Evolutionary conservation across 768 basidiomycete species (phyloP), one percentile per base, ranked within the genome.

Genomic region (Suillus cothurnatus): DNA sequence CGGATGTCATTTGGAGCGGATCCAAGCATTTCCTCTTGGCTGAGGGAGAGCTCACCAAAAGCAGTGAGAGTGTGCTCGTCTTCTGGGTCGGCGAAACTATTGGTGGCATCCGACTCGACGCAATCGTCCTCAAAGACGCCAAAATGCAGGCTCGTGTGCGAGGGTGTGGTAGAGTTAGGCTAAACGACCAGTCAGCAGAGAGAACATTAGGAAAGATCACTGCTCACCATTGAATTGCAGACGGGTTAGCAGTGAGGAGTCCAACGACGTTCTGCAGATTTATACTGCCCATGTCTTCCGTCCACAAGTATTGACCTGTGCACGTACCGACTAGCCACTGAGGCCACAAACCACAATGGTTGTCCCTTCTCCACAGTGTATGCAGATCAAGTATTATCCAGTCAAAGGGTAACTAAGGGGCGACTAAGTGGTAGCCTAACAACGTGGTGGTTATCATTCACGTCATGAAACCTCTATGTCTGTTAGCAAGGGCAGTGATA

Each of bases 21-120:
- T 0, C 80, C 79, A 3, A 81, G 65, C 41, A 78, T 78, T 34
- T 78, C 73, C 31, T 74, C 68, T 50, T 80, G 79, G 28, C 77
- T 71, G 1, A 81, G 72, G 1, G 82, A 82, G 28, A 85, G 80
- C 28, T 85, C 82, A 8, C 85, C 85, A 47, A 76, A 85, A 21
- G 76, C 82, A 31, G 72, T 77, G 52, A 86, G 67, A 0, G 78
- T 81, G 67, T 84, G 68, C 65, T 79, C 77, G 19, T 82, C 77
- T 7, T 82, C 78, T 0, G n/a, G 39, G 26, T 70, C 67, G 7
- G 15, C 15, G 4, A 1, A 3, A 38, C 23, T 57, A 7, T n/a
- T 17, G 26, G 38, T 59, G 19, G 17, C 19, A 12, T 28, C 11
- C 1, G 55, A 56, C 56, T 57, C 55, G 6, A 15, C 34, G 14